Conservation (phyloP, 257 asterid genomes). For the Rauvolfia tetraphylla region DNA sequence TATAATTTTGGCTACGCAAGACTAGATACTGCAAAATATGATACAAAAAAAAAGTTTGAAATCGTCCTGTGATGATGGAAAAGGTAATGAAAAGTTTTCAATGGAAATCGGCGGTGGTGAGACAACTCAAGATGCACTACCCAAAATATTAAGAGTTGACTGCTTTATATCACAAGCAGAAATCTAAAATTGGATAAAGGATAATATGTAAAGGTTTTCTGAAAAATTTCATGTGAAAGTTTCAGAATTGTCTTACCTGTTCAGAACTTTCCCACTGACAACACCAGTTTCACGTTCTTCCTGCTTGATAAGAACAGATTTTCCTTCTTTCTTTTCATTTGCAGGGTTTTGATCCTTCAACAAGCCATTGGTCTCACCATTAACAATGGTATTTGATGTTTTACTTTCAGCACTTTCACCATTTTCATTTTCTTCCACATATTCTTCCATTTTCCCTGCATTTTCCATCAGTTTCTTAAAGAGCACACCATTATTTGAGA, state of each 20-base stretch:
- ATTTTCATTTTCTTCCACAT: conserved; percentile 61
- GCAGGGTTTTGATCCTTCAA: conserved; percentile 43
- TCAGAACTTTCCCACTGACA: conserved; percentile 77
- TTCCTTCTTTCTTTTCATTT: conserved; percentile 59
- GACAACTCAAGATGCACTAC: not conserved
- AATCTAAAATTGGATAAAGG: conserved; percentile 3
- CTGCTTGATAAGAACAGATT: conserved; percentile 87
- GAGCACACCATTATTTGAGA: conserved; percentile 67
- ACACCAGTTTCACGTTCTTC: conserved; percentile 99
- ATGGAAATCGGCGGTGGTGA: not conserved
- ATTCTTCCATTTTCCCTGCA: conserved; percentile 98
- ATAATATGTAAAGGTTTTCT: not conserved
- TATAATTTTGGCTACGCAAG: not conserved
- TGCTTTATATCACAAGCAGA: not conserved
- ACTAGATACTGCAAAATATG: not conserved
- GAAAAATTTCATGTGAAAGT: not conserved
- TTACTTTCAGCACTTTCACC: conserved; percentile 27
- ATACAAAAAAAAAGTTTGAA: not conserved
- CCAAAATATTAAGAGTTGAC: not conserved
- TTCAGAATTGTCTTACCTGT: conserved; percentile 45
- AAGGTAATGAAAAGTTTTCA: not conserved
- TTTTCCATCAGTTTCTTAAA: conserved; percentile 94
- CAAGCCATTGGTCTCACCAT: conserved; percentile 45
- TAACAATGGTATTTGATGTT: conserved; percentile 40
- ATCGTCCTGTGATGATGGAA: not conserved